These are phyloP conservation scores for Linnemannia schmuckeri DNA, from an alignment of 192 early-diverging fungal genomes.

Conservation along the genomic window DNA sequence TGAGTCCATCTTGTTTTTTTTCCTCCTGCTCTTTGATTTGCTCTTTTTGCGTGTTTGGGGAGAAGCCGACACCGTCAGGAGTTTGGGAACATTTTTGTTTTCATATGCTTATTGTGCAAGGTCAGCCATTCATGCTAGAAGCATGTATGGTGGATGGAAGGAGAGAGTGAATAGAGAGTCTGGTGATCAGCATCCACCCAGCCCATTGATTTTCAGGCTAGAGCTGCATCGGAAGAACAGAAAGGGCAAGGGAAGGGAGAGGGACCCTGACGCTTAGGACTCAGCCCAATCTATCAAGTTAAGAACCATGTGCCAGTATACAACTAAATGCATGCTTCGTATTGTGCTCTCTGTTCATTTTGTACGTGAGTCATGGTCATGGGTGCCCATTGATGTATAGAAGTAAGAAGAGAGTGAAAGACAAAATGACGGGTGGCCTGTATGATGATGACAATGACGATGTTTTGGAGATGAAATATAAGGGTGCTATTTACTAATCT, in stretches of 20 bases:
- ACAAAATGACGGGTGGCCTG: background rate
- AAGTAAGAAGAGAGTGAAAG: background rate
- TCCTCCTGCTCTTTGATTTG: too few species aligned
- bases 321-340: background rate
- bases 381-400: background rate
- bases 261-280: background rate
- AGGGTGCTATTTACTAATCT: background rate
- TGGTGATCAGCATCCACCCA: background rate
- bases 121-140: background rate
- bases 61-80: background rate
- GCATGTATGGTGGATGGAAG: too few species aligned
- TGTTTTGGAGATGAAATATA: background rate
- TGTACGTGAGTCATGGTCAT: background rate
- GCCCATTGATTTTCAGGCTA: too few species aligned
- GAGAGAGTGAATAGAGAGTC: background rate
- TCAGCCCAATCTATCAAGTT: background rate
- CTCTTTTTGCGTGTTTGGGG: background rate
- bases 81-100: background rate
- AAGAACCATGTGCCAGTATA: background rate
- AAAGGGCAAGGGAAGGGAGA: background rate
- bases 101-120: background rate
- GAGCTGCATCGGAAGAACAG: too few species aligned
- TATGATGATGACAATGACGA: background rate
- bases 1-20: background rate
- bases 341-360: background rate